Percentiles rank a stretch among this genome's conserved stretches.
These are phyloP conservation scores for Arthrobotrys sphaeroides DNA, from an alignment of 2,329 filamentous ascomycete genomes.

Conservation along the genomic window DNA sequence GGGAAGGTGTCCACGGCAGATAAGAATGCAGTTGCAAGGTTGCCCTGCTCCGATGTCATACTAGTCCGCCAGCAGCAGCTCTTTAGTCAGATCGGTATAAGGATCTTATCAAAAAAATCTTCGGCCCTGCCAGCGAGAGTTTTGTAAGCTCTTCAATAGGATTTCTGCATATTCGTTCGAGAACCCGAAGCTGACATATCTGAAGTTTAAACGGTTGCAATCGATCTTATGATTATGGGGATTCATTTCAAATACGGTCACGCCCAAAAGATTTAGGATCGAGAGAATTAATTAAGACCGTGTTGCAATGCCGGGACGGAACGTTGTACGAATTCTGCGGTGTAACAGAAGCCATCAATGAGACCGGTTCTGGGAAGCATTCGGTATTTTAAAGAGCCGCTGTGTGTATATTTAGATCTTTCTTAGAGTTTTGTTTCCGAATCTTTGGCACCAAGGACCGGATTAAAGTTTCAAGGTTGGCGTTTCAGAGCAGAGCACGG, in stretches of 20 bases:
- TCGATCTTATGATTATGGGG: neutral
- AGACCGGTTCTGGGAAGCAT: neutral
- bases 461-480: too few relatives aligned
- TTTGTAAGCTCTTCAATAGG: neutral
- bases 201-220: too few relatives aligned
- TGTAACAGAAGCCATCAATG: neutral
- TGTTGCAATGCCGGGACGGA: conserved; percentile 2
- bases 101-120: conserved; percentile 17
- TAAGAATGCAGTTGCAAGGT: conserved; percentile 10
- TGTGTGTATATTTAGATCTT: neutral
- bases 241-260: conserved; percentile 7
- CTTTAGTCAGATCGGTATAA: neutral
- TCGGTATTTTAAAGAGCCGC: neutral
- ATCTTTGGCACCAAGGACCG: too few relatives aligned
- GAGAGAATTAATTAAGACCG: too few relatives aligned
- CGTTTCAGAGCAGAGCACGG: too few relatives aligned
- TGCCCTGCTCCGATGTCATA: neutral
- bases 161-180: neutral
- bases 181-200: neutral
- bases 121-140: neutral
- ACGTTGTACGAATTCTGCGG: neutral
- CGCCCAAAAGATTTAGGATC: too few relatives aligned
- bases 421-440: too few relatives aligned
- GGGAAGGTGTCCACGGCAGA: conserved; percentile 43
- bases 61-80: conserved; percentile 5